These are phyloP conservation scores for Termitomyces sp. DNA, from an alignment of 768 basidiomycete species.

Conservation along the genomic window DNA sequence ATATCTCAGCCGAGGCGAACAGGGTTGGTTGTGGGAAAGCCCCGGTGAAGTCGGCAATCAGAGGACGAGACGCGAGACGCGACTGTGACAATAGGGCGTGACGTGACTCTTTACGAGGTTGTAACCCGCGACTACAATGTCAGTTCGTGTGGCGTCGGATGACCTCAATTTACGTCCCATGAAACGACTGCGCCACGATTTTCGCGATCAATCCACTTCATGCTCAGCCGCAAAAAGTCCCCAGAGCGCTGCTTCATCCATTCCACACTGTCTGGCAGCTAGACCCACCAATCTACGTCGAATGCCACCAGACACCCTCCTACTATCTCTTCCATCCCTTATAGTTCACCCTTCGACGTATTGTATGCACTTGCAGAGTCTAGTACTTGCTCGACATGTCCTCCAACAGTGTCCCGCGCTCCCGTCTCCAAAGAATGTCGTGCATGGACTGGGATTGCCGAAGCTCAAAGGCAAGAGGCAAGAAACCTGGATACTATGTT, in stretches of 20 bases:
- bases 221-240: neutral
- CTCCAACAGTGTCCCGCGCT: conserved; percentile 49
- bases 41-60: too few relatives aligned
- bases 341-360: conserved; percentile 64
- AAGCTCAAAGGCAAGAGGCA: too few relatives aligned
- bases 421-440: conserved; percentile 52
- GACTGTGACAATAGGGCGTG: neutral
- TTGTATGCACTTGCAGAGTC: conserved; percentile 43
- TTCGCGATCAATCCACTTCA: too few relatives aligned
- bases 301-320: conserved; percentile 36
- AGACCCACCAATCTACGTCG: neutral
- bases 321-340: conserved; percentile 56
- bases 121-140: neutral
- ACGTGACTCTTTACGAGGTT: neutral
- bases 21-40: too few relatives aligned
- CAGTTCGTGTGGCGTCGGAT: conserved; percentile 2
- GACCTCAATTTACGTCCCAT: conserved; percentile 26
- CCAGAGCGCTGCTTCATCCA: neutral
- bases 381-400: conserved; percentile 50
- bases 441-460: conserved; percentile 66
- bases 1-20: too few relatives aligned
- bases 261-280: neutral
- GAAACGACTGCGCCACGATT: conserved; percentile 24
- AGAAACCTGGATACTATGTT: too few relatives aligned
- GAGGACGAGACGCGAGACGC: neutral